A percentile compares a stretch with the other conserved stretches of the same genome.
Conservation (phyloP, 140 eudicot species). For the Ambrosia hybrid region DNA sequence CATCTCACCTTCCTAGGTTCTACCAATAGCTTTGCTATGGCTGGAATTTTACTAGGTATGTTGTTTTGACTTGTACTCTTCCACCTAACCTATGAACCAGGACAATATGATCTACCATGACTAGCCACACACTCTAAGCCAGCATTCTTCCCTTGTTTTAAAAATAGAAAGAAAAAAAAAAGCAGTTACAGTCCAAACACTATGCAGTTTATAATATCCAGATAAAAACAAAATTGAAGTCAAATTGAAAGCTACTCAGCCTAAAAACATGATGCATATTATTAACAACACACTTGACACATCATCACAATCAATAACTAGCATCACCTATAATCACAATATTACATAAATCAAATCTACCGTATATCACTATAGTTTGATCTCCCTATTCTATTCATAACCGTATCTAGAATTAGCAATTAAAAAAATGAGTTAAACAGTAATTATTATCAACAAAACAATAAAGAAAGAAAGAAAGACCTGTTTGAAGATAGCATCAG, state of each 20-base stretch:
- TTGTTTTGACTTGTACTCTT: background rate
- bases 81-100: slow-evolving; percentile 12
- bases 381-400: background rate
- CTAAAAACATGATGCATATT: background rate
- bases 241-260: background rate
- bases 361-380: too few relatives aligned
- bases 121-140: background rate
- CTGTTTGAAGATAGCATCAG: slow-evolving; percentile 93
- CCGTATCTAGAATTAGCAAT: slow-evolving; percentile 1
- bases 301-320: background rate
- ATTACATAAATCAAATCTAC: too few relatives aligned
- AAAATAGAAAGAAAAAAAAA: background rate
- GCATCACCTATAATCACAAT: background rate
- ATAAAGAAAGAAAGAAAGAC: slow-evolving; percentile 30
- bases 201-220: background rate
- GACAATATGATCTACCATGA: background rate
- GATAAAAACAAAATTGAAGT: background rate
- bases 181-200: background rate
- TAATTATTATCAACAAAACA: slow-evolving; percentile 4
- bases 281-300: background rate
- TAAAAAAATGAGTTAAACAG: background rate
- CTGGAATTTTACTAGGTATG: too few relatives aligned
- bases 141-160: background rate
- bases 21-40: too few relatives aligned
- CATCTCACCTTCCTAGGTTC: too few relatives aligned